Evolutionary conservation across 345 rosid genomes (phyloP).

Genomic region (Euphorbia tirucalli): DNA sequence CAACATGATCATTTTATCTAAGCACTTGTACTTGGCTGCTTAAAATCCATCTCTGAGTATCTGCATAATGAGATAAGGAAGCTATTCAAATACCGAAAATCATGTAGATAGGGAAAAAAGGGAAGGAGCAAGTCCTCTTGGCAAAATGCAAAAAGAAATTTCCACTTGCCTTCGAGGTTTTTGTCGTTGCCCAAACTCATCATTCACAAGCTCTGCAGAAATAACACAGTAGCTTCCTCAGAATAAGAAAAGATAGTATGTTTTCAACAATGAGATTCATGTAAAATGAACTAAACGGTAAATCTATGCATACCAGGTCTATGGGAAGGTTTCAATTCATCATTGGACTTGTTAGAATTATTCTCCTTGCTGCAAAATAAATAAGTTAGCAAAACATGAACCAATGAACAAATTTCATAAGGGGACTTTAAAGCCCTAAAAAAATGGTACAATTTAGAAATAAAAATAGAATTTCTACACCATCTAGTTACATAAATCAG

Average conservation of each 20-base stretch:
- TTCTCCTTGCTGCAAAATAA: slow-evolving; percentile 53
- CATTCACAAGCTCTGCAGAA: slow-evolving; percentile 45
- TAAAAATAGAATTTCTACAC: not conserved
- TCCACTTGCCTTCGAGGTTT: slow-evolving; percentile 57
- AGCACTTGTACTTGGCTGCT: slow-evolving; percentile 51
- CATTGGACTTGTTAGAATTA: slow-evolving; percentile 38
- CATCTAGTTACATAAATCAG: not conserved
- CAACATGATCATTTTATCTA: slow-evolving; percentile 28
- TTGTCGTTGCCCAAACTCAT: slow-evolving; percentile 56
- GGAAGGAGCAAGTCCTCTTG: not conserved
- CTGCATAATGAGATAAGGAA: slow-evolving; percentile 32
- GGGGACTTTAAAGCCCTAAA: too few species aligned
- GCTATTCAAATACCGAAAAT: not conserved
- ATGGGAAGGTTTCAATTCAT: slow-evolving; percentile 50
- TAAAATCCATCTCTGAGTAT: slow-evolving; percentile 75
- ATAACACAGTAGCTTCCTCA: slow-evolving; percentile 9
- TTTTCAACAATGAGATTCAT: not conserved
- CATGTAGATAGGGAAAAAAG: not conserved
- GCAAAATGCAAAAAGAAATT: slow-evolving; percentile 1
- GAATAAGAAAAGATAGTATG: not conserved
- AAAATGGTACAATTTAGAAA: not conserved
- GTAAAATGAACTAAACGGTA: not conserved
- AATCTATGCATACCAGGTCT: slow-evolving; percentile 47
- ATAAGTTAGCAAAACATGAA: not conserved
- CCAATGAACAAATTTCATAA: not conserved